Base-by-base conservation (phyloP, 495 filamentous ascomycete species). In the Annulohypoxylon stygium region DNA sequence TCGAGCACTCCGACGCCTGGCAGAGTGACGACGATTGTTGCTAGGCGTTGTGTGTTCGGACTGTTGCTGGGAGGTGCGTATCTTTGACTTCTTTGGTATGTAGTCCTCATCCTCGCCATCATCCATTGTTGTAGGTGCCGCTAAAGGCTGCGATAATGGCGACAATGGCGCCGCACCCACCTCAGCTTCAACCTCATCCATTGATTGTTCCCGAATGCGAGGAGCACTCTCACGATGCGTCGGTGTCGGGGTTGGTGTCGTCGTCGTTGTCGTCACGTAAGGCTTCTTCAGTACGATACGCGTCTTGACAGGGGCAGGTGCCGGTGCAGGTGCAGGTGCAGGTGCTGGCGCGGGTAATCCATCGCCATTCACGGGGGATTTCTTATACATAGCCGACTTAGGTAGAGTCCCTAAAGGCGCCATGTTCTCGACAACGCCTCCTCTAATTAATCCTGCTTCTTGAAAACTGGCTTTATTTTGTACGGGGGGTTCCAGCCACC, bases 401-500 rank as follows among this genome's bases (percentile, higher is more conserved):
- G 92, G 92, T 54, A 87, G 80, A 26, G 85, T 85, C 41, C 92
- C 92, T 4, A 94, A 80, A 30, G 92, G 87, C 45, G 86, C 86
- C 91, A 94, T 93, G 71, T 88, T 86, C 78, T 89, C 89, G 10
- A 92, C 80, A 4, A 92, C 90, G 57, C 89, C 89, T 71, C 88
- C 84, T 33, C 89, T 81, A 69, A 89, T 81, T 72, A 89, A 82
- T 68, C 86, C 90, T 16, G 84, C 86, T 64, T 95, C 93, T 78
- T 87, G 84, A 78, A 89, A 95, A 70, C 90, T 93, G 1, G 93
- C 87, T 69, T 91, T 90, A 30, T 84, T 81, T 70, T 89, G 87
- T 41, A 91, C 72, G 6, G 88, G 84, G 3, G 93, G 93, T 80
- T 97, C 93, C 50, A 86, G 79, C 93, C 93, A 95, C 50, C 84